Evolutionary conservation across 495 filamentous ascomycete species (phyloP).

Genomic region (Xylaria grammica): DNA sequence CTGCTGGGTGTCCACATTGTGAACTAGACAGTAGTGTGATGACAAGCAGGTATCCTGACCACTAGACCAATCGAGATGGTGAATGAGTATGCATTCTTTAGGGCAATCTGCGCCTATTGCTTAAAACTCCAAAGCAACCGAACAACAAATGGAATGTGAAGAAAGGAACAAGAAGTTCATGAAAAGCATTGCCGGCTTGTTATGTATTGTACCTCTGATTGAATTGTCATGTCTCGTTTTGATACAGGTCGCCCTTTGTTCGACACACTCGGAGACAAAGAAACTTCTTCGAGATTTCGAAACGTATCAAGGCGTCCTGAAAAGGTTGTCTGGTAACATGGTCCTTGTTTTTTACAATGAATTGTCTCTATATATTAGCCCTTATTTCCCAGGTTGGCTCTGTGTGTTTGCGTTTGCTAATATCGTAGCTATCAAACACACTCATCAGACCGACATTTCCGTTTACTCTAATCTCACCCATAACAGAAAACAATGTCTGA

Average conservation of each 20-base stretch:
- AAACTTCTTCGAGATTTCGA: neutral
- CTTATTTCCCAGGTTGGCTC: no score
- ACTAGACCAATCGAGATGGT: conserved; percentile 28
- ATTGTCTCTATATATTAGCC: no score
- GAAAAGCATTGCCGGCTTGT: no score
- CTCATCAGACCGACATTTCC: no score
- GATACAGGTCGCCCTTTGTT: neutral
- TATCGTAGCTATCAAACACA: no score
- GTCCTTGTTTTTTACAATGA: no score
- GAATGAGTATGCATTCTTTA: no score
- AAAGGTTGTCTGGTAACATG: neutral
- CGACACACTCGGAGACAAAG: neutral
- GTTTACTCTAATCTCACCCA: no score
- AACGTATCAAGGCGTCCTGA: neutral
- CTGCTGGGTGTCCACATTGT: neutral
- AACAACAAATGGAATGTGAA: no score
- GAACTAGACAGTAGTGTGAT: neutral
- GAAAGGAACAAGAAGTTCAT: no score
- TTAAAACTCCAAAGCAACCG: no score
- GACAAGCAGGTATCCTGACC: conserved; percentile 28
- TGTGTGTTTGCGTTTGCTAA: no score
- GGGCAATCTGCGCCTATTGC: neutral
- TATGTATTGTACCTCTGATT: neutral
- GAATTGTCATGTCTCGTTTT: neutral
- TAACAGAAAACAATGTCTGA: neutral